These are phyloP conservation scores for Serendipita vermifera DNA, from an alignment of 768 basidiomycete species.

Conservation along the genomic window DNA sequence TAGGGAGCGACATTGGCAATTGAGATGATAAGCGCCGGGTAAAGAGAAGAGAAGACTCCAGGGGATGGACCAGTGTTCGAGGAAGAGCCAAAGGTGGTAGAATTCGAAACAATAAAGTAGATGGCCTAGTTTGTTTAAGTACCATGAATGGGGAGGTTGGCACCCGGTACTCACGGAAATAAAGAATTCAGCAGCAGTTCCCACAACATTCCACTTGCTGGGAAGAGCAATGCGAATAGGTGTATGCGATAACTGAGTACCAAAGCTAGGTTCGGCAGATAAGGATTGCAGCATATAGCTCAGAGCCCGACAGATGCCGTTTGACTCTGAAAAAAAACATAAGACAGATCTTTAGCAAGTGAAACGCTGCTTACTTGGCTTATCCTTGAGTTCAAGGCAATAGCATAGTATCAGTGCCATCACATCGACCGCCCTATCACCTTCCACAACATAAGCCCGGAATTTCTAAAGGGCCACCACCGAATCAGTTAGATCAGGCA, in stretches of 20 bases:
- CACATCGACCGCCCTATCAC: constrained; percentile 64
- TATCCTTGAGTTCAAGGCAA: constrained; percentile 82
- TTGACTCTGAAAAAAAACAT: constrained; percentile 52
- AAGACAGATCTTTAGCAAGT: constrained; percentile 9
- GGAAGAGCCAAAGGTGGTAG: not conserved
- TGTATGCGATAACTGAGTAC: constrained; percentile 41
- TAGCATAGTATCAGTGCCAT: constrained; percentile 69
- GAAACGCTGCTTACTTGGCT: constrained; percentile 50
- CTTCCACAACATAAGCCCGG: constrained; percentile 63
- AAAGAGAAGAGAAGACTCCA: constrained; percentile 65
- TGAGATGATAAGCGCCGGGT: constrained; percentile 85
- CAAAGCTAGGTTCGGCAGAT: constrained; percentile 73
- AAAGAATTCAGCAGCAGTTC: constrained; percentile 74
- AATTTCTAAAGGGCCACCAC: constrained; percentile 53
- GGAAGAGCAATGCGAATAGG: constrained; percentile 56
- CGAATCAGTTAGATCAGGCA: not conserved
- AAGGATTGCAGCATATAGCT: constrained; percentile 88
- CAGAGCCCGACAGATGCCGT: constrained; percentile 76
- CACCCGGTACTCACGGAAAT: constrained; percentile 49
- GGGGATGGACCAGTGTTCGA: constrained; percentile 31
- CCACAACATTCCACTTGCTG: constrained; percentile 59
- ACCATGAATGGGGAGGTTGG: not conserved
- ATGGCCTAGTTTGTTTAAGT: constrained; percentile 44
- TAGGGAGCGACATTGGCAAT: constrained; percentile 82
- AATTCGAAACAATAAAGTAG: constrained; percentile 80